Percentiles rank a stretch among this genome's conserved stretches.
phyloP scores from a whole-genome alignment of 495 filamentous ascomycete species.

The Trichoderma gamsii region DNA sequence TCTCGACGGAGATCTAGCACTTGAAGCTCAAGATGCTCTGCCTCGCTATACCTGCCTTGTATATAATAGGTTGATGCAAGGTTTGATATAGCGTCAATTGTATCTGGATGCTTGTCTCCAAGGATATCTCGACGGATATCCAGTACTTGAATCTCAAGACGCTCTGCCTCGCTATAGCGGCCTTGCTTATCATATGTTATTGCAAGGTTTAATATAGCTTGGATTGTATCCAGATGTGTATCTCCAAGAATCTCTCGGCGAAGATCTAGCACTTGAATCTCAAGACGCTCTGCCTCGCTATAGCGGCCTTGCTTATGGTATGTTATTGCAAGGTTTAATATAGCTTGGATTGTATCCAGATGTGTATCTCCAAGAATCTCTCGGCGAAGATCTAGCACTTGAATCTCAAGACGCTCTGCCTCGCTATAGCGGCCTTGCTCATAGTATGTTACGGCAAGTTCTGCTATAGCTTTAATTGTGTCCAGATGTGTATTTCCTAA shows the following conservation, averaged over 20 bases:
- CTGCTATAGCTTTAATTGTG: neutral
- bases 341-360: slow-evolving; percentile 22
- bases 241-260: neutral
- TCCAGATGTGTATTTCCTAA: neutral
- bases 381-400: slow-evolving; percentile 20
- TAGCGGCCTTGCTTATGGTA: slow-evolving; percentile 23
- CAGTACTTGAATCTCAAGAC: neutral
- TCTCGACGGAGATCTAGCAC: slow-evolving; percentile 21
- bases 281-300: slow-evolving; percentile 9
- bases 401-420: neutral
- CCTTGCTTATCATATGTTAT: neutral
- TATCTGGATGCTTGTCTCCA: slow-evolving; percentile 30
- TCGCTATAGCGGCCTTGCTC: neutral
- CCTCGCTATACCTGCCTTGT: neutral
- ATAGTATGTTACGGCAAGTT: neutral
- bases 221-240: neutral
- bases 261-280: neutral
- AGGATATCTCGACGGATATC: slow-evolving; percentile 25
- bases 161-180: neutral
- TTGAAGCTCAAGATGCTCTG: neutral
- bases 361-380: slow-evolving; percentile 24
- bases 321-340: slow-evolving; percentile 21
- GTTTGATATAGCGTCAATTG: slow-evolving; percentile 22
- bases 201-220: neutral
- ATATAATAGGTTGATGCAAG: neutral